phyloP scores from a whole-genome alignment of 2,329 filamentous ascomycete species.

The Cladosporium sp. region DNA sequence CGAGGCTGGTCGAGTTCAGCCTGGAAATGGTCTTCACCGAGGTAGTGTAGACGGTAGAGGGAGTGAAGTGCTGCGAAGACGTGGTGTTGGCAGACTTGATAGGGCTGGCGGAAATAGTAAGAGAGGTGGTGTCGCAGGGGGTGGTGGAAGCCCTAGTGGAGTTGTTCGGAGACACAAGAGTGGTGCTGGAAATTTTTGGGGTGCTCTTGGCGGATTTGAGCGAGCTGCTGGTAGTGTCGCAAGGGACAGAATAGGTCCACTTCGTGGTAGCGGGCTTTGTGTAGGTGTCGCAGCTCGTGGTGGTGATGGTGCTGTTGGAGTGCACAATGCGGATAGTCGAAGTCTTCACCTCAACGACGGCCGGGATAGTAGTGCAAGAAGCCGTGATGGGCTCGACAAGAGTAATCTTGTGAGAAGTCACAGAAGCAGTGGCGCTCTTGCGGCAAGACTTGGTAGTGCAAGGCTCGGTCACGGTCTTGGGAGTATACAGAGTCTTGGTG shows the following conservation, averaged over 20 bases:
- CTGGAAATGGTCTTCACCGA: background rate
- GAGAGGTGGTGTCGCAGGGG: background rate
- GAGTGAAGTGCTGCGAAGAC: background rate
- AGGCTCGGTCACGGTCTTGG: background rate
- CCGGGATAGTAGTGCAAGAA: conserved; percentile 16
- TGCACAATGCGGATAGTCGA: background rate
- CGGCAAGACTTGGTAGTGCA: conserved; percentile 18
- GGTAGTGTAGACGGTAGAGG: conserved; percentile 16
- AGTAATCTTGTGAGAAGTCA: conserved; percentile 8
- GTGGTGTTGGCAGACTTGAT: background rate
- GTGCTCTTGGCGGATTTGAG: conserved; percentile 5
- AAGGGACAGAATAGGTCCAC: conserved; percentile 9
- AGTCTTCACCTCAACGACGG: conserved; percentile 13
- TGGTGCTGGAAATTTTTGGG: background rate
- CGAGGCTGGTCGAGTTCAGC: background rate
- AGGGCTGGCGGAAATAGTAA: background rate
- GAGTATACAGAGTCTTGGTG: conserved; percentile 3
- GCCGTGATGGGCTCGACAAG: conserved; percentile 12
- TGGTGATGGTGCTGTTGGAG: conserved; percentile 7
- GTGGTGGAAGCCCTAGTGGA: background rate
- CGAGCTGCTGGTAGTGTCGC: conserved; percentile 2
- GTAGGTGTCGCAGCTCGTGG: conserved; percentile 20
- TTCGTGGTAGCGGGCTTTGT: conserved; percentile 13
- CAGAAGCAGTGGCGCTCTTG: background rate
- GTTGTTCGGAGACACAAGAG: background rate